Base-by-base conservation (phyloP, 129 eudicot genomes). In the Artemisia annua region DNA sequence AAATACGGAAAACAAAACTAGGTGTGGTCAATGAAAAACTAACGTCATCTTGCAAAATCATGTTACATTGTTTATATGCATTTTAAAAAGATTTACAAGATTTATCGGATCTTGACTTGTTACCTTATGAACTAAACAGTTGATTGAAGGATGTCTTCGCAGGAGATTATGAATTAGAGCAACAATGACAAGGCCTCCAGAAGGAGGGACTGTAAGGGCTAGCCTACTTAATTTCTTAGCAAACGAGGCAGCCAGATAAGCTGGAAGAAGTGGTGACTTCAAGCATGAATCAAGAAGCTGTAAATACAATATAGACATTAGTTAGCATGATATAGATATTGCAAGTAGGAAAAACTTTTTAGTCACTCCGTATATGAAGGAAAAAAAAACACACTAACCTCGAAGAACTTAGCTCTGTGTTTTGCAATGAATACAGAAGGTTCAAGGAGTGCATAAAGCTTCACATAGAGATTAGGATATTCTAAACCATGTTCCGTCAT, bases 251-350 rank as follows among this genome's bases (percentile, higher is more conserved):
- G 97, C 97, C 79, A 90, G 70, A 76, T 94, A 90, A 57, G 97
- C 98, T 2, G 98, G 93, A 81, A 94, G 91, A 71, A 90, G 97
- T 48, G 98, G 88, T 72, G 98, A 94, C 76, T 94, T 94, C 66
- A 94, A 79, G 87, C 97, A 90, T 28, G 93, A 86, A 85, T 90
- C 98, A 75, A 94, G 89, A 69, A 94, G 91, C 97, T 94, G 87
- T 72, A 18, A 24, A 71, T 67, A 71, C 67, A 76, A 11, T 20
- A 58, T 3, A 0, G 56, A 49, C 68, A 28, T 60, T 24, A 48
- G 52, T 73, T 62, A 75, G 68, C 59, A 26, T 9, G 3, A 75
- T 16, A 62, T 20, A 39, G 49, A 7, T 30, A 63, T 63, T 16
- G 16, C 52, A 62, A 18, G 13, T n/a, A n/a, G n/a, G n/a, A n/a